phyloP scores from a whole-genome alignment of 768 basidiomycete genomes.

The Russula sp. region DNA sequence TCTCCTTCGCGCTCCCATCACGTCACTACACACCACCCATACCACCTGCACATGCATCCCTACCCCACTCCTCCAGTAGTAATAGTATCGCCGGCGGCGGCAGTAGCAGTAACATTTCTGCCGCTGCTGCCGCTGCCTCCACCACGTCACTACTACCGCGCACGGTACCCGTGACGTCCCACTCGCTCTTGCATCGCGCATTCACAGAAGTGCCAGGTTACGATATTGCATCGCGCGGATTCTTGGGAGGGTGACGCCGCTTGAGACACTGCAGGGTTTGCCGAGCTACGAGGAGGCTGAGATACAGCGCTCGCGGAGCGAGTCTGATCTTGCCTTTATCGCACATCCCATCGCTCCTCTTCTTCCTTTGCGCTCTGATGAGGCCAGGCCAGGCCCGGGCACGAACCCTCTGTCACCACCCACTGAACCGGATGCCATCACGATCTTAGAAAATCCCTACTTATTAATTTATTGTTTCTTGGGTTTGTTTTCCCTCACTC shows the following conservation, averaged over 20 bases:
- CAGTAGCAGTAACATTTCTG: too few relatives aligned
- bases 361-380: not conserved
- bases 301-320: slow-evolving; percentile 31
- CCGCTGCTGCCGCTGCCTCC: slow-evolving; percentile 8
- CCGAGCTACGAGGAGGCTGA: slow-evolving; percentile 82
- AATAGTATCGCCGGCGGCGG: not conserved
- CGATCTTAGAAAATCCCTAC: not conserved
- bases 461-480: not conserved
- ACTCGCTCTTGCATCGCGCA: slow-evolving; percentile 52
- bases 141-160: slow-evolving; percentile 27
- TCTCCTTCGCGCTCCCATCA: slow-evolving; percentile 41
- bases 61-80: not conserved
- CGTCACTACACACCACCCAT: slow-evolving; percentile 25
- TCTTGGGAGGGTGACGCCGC: slow-evolving; percentile 88
- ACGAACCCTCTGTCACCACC: not conserved
- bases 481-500: not conserved
- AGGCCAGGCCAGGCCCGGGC: not conserved
- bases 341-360: not conserved
- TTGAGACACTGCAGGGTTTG: slow-evolving; percentile 69
- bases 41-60: not conserved
- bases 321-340: slow-evolving; percentile 29
- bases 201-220: slow-evolving; percentile 86
- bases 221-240: slow-evolving; percentile 76
- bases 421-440: not conserved
- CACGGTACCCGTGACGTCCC: slow-evolving; percentile 26